phyloP scores from a whole-genome alignment of 2,329 filamentous ascomycete species.

The Aspergillus calidoustus region DNA sequence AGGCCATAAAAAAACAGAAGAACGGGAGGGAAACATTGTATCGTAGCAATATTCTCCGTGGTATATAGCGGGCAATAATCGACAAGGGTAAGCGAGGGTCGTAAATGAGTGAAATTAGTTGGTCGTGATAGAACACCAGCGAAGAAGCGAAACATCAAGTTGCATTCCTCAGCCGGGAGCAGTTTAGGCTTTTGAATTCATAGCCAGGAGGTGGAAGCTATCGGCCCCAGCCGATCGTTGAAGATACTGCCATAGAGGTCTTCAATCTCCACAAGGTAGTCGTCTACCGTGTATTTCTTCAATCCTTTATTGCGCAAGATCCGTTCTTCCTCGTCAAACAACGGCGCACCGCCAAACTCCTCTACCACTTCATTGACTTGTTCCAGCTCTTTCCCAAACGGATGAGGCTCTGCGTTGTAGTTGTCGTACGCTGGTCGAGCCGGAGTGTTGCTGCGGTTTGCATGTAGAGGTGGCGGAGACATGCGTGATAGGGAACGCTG shows the following conservation, averaged over 20 bases:
- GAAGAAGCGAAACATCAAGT: slow-evolving; percentile 30
- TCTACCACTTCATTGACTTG: slow-evolving; percentile 93
- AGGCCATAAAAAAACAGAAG: slow-evolving; percentile 9
- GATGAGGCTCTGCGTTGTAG: slow-evolving; percentile 57
- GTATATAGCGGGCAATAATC: slow-evolving; percentile 29
- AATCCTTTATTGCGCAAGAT: slow-evolving; percentile 73
- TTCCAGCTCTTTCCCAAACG: slow-evolving; percentile 87
- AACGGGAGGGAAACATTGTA: slow-evolving; percentile 14
- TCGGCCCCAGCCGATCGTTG: slow-evolving; percentile 46
- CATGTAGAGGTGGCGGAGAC: slow-evolving; percentile 46
- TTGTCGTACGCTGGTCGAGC: slow-evolving; percentile 43
- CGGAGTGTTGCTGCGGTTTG: slow-evolving; percentile 39
- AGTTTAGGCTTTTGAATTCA: slow-evolving; percentile 26
- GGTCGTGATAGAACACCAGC: slow-evolving; percentile 30
- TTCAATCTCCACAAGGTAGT: slow-evolving; percentile 83
- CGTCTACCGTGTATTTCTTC: slow-evolving; percentile 73
- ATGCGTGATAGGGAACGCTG: slow-evolving; percentile 66
- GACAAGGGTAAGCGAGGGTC: slow-evolving; percentile 12
- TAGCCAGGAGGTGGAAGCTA: slow-evolving; percentile 46
- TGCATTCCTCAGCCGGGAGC: slow-evolving; percentile 13
- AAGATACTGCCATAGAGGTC: slow-evolving; percentile 69
- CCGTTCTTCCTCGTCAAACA: slow-evolving; percentile 74
- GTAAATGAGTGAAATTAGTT: slow-evolving; percentile 36
- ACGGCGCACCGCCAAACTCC: slow-evolving; percentile 71
- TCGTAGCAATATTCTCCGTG: slow-evolving; percentile 25